Percentiles rank a stretch among this genome's conserved stretches.
Conservation (phyloP, 495 filamentous ascomycete species). For the Penicillium diatomitis region DNA sequence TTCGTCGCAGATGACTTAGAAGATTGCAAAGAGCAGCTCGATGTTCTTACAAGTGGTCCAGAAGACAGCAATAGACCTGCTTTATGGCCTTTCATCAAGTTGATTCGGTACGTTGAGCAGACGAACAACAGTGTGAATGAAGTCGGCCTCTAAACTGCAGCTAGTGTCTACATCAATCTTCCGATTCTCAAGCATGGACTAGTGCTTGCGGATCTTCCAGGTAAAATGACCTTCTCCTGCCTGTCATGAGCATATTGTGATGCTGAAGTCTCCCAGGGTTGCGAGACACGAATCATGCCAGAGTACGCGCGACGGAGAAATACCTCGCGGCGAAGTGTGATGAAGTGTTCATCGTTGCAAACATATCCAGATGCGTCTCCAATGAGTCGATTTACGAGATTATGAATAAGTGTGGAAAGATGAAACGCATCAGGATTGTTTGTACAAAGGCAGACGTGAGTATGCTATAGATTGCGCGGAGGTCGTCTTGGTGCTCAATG, state of each 20-base stretch:
- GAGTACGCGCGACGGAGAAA: not conserved
- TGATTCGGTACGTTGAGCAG: not conserved
- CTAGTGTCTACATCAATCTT: not conserved
- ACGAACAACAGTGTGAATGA: not conserved
- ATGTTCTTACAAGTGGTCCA: not conserved
- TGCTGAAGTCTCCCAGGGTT: not conserved
- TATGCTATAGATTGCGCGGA: too few species aligned
- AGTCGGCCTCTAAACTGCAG: not conserved
- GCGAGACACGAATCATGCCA: not conserved
- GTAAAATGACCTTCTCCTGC: not conserved
- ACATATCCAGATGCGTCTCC: not conserved
- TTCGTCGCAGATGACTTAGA: not conserved
- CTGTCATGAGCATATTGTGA: too few species aligned
- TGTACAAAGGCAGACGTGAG: not conserved
- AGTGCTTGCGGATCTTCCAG: not conserved
- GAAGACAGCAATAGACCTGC: not conserved
- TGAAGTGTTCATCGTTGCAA: not conserved
- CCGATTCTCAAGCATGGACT: not conserved
- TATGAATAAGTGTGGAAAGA: not conserved
- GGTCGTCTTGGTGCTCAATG: too few species aligned
- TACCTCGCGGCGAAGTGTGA: not conserved
- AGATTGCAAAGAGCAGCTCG: not conserved
- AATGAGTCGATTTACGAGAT: not conserved
- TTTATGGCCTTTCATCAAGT: not conserved
- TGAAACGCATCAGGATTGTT: not conserved